Evolutionary conservation across 2,329 filamentous ascomycete genomes (phyloP), one percentile per base, ranked within the genome.

Genomic region (Shiraia sp.): DNA sequence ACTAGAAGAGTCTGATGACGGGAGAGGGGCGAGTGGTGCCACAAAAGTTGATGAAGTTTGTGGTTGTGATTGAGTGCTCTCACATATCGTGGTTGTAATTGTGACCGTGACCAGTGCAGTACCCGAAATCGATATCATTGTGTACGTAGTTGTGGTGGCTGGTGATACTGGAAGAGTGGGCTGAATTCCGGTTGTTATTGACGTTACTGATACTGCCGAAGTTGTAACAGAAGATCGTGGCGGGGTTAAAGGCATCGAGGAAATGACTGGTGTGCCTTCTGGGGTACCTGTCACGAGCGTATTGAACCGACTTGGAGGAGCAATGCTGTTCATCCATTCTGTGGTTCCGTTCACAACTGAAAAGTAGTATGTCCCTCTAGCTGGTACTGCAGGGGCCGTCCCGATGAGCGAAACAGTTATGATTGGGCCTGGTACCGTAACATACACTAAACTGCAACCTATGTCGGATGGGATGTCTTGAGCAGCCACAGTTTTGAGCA

Each of bases 331-430:
- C 15, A 65, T 36, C 65, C 65, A 67, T 30, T 55, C 36, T 6
- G 65, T 69, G 5, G 63, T 63, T 4, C 65, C 61, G 32, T 62
- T 57, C 26, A 65, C 42, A 1, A 68, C 55, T 7, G 61, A 64
- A 30, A 60, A 69, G 46, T 60, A 67, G 55, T 65, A 68, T 9
- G 62, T 65, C 2, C 58, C 63, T 16, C 47, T 48, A 13, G 51
- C 57, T 25, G 60, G 52, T 34, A 63, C 52, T 2, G 51, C 50
- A 4, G 59, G 50, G 1, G 48, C 55, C 7, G 51, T 49, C 7
- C 42, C 55, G 17, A 66, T 55, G 6, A 67, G 54, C 5, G 63
- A 65, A 2, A 67, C 53, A 3, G 63, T 65, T n/a, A 65, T 58
- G 36, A 66, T 57, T 0, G 61, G 60, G 2, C 61, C 64, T 4